These are phyloP conservation scores for Xylaria sp. DNA, from an alignment of 2,329 filamentous ascomycete species.

Conservation along the genomic window DNA sequence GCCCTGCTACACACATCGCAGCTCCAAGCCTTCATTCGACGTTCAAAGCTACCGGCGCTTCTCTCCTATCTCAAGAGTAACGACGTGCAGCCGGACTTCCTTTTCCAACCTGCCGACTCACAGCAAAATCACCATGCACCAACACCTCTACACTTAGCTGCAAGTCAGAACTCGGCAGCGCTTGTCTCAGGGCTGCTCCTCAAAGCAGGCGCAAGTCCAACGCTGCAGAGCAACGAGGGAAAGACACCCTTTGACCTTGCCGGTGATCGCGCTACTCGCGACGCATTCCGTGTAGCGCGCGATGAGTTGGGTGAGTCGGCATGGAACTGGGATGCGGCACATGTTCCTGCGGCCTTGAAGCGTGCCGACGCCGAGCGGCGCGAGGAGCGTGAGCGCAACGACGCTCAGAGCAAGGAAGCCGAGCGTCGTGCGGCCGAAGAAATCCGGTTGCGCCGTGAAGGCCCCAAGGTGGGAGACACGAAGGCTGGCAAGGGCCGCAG, in stretches of 20 bases:
- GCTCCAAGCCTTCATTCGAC: conserved; percentile 85
- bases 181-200: conserved; percentile 81
- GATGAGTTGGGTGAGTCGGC: conserved; percentile 79
- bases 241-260: conserved; percentile 88
- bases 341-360: conserved; percentile 77
- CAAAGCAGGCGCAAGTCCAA: conserved; percentile 81
- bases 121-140: conserved; percentile 82
- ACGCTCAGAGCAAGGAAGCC: conserved; percentile 74
- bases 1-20: conserved; percentile 87
- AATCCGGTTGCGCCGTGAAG: conserved; percentile 75
- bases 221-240: conserved; percentile 75
- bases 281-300: conserved; percentile 91
- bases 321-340: conserved; percentile 83
- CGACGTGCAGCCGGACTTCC: conserved; percentile 75
- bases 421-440: conserved; percentile 79
- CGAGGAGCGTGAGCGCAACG: conserved; percentile 75
- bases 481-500: conserved; percentile 58
- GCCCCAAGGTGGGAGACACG: conserved; percentile 62
- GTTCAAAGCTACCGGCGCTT: conserved; percentile 88
- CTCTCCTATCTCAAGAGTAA: conserved; percentile 87
- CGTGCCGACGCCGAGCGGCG: conserved; percentile 77
- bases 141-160: conserved; percentile 86
- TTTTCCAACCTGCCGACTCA: conserved; percentile 74
- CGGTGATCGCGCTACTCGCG: conserved; percentile 85
- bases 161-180: conserved; percentile 80